A percentile compares a stretch with the other conserved stretches of the same genome.
These are phyloP conservation scores for Trametes sp. DNA, from an alignment of 1,284 basidiomycete species.

Conservation along the genomic window DNA sequence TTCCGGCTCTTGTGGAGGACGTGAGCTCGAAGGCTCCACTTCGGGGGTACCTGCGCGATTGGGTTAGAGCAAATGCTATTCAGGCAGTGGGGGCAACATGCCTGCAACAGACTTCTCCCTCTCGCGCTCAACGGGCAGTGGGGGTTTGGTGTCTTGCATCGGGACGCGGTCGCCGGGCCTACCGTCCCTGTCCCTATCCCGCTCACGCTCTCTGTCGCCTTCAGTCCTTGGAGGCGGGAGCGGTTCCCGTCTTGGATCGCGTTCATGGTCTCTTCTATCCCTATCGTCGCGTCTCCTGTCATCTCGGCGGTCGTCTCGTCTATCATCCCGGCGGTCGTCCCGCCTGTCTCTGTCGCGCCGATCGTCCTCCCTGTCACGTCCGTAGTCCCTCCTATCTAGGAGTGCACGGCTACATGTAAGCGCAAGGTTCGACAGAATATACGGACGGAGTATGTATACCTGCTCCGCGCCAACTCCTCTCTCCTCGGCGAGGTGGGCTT, in stretches of 20 bases:
- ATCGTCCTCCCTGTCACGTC: constrained; percentile 40
- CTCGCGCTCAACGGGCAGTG: constrained; percentile 22
- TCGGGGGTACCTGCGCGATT: constrained; percentile 18
- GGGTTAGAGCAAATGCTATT: too few species aligned
- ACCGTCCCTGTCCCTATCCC: constrained; percentile 33
- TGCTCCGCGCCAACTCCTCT: constrained; percentile 51
- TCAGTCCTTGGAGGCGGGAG: constrained; percentile 21
- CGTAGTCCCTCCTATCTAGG: constrained; percentile 43
- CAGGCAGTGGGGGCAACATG: constrained; percentile 21
- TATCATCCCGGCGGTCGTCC: constrained; percentile 35
- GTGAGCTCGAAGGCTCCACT: constrained; percentile 26
- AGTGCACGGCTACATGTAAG: not conserved
- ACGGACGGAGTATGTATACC: constrained; percentile 39
- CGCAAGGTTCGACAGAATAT: not conserved
- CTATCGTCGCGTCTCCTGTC: constrained; percentile 42
- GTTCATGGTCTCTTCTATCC: constrained; percentile 37
- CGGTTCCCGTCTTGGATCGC: constrained; percentile 34
- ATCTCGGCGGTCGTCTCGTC: constrained; percentile 48
- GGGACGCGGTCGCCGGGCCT: constrained; percentile 25
- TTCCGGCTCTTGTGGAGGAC: constrained; percentile 36
- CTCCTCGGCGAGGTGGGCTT: constrained; percentile 64
- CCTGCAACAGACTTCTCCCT: constrained; percentile 26
- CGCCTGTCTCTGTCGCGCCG: constrained; percentile 31
- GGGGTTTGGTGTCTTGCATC: constrained; percentile 22
- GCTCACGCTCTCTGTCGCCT: constrained; percentile 31